Evolutionary conservation across 2,329 filamentous ascomycete species (phyloP).

Genomic region (Colletotrichum navitas): DNA sequence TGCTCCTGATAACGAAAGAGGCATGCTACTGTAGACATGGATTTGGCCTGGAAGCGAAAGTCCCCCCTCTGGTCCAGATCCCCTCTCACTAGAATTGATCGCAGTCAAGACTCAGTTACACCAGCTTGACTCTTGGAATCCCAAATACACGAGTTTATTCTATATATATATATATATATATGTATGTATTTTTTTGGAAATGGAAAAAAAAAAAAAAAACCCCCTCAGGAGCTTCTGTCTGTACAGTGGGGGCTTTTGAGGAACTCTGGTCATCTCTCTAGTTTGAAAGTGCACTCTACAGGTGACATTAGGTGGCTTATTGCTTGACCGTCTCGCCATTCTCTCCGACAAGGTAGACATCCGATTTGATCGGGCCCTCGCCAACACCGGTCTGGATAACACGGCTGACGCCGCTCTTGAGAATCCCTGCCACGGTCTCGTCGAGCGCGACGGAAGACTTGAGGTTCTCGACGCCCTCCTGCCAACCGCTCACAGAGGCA

Average conservation of each 20-base stretch:
- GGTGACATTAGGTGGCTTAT: conserved; percentile 25
- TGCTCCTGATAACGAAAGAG: background rate
- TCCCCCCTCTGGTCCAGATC: too few species aligned
- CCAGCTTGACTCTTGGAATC: too few species aligned
- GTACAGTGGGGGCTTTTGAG: background rate
- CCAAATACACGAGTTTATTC: background rate
- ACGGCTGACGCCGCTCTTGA: conserved; percentile 85
- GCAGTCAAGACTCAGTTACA: background rate
- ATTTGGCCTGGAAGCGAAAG: background rate
- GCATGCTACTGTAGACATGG: background rate
- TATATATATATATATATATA: too few species aligned
- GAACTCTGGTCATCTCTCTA: background rate
- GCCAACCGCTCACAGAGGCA: conserved; percentile 78
- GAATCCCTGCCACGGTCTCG: conserved; percentile 70
- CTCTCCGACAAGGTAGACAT: conserved; percentile 80
- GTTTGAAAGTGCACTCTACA: background rate
- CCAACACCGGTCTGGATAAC: conserved; percentile 94
- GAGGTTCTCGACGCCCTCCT: conserved; percentile 66
- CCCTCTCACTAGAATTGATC: background rate
- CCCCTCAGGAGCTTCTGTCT: background rate
- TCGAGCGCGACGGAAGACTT: conserved; percentile 71
- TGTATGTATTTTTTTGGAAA: too few species aligned
- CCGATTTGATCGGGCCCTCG: conserved; percentile 85
- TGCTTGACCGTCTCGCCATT: conserved; percentile 65
- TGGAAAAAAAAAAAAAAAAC: too few species aligned